Conservation (phyloP, 1,139 yeast genomes). For the Geotrichum histeridarum region DNA sequence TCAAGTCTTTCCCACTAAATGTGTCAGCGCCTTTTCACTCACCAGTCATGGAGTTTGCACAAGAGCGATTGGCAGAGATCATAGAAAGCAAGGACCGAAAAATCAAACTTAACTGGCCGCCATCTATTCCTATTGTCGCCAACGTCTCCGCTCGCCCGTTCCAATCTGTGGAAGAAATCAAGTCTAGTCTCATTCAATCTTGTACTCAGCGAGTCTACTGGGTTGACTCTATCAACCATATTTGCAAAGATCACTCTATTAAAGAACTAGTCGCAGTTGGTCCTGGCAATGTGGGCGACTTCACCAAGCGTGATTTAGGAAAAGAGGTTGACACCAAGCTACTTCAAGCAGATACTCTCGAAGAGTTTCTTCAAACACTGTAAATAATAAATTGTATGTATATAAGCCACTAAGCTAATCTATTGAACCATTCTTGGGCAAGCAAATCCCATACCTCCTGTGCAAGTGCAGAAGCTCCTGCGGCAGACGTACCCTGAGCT, state of each 20-base stretch:
- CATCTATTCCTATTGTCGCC: conserved; percentile 29
- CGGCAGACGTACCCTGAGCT: conserved; percentile 50
- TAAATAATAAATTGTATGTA: not conserved
- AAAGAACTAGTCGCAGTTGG: conserved; percentile 30
- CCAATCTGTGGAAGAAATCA: conserved; percentile 30
- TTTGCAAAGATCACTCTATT: conserved; percentile 17
- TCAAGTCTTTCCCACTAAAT: conserved; percentile 39
- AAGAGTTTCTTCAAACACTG: conserved; percentile 4
- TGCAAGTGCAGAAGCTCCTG: conserved; percentile 50
- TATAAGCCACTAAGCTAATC: not conserved
- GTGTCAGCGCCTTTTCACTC: conserved; percentile 56
- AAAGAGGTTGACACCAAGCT: not conserved
- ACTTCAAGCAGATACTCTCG: conserved; percentile 11
- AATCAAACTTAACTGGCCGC: conserved; percentile 28
- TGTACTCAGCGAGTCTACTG: conserved; percentile 35
- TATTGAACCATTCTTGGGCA: conserved; percentile 35
- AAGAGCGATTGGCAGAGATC: conserved; percentile 27
- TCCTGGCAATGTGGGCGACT: conserved; percentile 28
- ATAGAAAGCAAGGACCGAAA: conserved; percentile 13
- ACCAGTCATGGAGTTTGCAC: conserved; percentile 40
- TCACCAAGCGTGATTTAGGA: conserved; percentile 16
- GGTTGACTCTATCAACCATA: conserved; percentile 30
- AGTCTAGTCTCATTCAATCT: conserved; percentile 27
- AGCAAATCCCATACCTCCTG: conserved; percentile 63
- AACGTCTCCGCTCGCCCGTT: conserved; percentile 37